Evolutionary conservation across 768 basidiomycete species (phyloP).

Genomic region (Termitomyces titanicus): DNA sequence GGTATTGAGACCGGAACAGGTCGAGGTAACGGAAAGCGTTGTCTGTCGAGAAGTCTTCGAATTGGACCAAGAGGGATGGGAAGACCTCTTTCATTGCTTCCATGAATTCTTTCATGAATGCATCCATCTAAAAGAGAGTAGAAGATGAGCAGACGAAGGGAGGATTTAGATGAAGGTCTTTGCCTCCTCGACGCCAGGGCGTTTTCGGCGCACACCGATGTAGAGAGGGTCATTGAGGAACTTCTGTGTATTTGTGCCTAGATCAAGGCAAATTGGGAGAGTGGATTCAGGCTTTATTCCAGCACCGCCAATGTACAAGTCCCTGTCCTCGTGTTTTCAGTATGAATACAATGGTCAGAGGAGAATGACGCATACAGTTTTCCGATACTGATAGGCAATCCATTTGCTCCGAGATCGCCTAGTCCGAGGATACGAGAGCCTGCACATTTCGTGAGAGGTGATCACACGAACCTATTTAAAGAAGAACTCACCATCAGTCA

Average conservation of each 20-base stretch:
- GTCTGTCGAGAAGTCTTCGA: slow-evolving; percentile 76
- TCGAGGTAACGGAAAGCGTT: slow-evolving; percentile 75
- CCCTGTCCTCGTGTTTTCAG: slow-evolving; percentile 27
- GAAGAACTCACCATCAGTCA: slow-evolving; percentile 60
- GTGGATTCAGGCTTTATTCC: slow-evolving; percentile 55
- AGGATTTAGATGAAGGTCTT: not conserved
- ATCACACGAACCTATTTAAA: slow-evolving; percentile 18
- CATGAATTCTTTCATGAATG: slow-evolving; percentile 79
- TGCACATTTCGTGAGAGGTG: slow-evolving; percentile 8
- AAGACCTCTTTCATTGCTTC: slow-evolving; percentile 58
- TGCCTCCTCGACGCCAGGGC: slow-evolving; percentile 44
- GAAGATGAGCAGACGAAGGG: not conserved
- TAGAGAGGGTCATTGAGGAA: slow-evolving; percentile 72
- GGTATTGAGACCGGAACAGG: slow-evolving; percentile 52
- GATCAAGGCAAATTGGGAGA: slow-evolving; percentile 67
- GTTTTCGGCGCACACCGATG: slow-evolving; percentile 59
- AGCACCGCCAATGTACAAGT: slow-evolving; percentile 69
- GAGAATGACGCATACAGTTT: slow-evolving; percentile 48
- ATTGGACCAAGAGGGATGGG: slow-evolving; percentile 68
- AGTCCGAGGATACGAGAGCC: slow-evolving; percentile 76
- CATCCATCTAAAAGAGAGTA: slow-evolving; percentile 48
- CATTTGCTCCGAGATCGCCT: slow-evolving; percentile 45
- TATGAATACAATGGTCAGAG: not conserved
- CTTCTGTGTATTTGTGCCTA: slow-evolving; percentile 71
- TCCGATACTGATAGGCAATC: slow-evolving; percentile 63